Evolutionary conservation across 1,284 basidiomycete genomes (phyloP), one percentile per base, ranked within the genome.

Genomic region (Cystobasidiaceae sp.): DNA sequence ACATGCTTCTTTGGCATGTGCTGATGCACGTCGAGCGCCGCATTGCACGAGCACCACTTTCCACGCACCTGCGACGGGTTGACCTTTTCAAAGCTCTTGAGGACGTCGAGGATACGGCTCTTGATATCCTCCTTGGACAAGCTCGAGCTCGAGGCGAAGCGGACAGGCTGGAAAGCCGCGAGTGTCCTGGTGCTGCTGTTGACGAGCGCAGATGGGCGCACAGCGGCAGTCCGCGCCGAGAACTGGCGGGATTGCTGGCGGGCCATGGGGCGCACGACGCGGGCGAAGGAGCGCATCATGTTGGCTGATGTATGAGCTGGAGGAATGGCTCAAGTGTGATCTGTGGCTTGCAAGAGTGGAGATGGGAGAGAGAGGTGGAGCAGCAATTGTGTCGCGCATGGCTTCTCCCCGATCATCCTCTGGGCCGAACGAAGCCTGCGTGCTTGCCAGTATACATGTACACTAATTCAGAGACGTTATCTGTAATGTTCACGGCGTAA

Each of bases 21-120:
- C n/a, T n/a, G n/a, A n/a, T n/a, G n/a, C n/a, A n/a, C n/a, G n/a
- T n/a, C n/a, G n/a, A n/a, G n/a, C n/a, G n/a, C n/a, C n/a, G n/a
- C n/a, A n/a, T n/a, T n/a, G n/a, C n/a, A n/a, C n/a, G n/a, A n/a
- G n/a, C n/a, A n/a, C n/a, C n/a, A n/a, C n/a, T n/a, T n/a, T n/a
- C n/a, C n/a, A 67, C 80, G 58, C 68, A 93, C 93, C 84, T 97
- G 96, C 67, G 81, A 77, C 21, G 80, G 79, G 78, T 96, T 85
- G 61, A 97, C 90, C 81, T 97, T 97, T 79, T 98, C 96, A 76
- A 97, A 97, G 30, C 87, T 86, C 80, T 90, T 90, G 76, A 99
- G 80, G 55, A 97, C 89, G 67, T 93, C 87, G 69, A 93, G 76
- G 59, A 99, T 84, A 73, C 96, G 85, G 73, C 82, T 77, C 75